Percentiles rank a stretch among this genome's conserved stretches.
Conservation (phyloP, 2,329 filamentous ascomycete species). For the Colletotrichum plurivorum region DNA sequence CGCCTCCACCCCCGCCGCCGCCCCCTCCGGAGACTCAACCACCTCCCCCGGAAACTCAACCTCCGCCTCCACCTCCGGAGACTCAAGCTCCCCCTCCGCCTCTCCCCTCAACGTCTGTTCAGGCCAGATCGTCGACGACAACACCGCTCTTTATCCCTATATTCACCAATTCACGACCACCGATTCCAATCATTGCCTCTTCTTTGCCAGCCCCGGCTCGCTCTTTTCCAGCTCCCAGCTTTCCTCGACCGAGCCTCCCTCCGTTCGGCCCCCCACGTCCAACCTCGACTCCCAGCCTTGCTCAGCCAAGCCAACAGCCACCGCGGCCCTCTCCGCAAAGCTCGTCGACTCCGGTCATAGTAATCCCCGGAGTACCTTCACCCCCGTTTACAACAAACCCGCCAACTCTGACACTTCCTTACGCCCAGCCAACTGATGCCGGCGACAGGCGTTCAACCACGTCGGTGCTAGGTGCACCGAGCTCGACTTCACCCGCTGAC, state of each 20-base stretch:
- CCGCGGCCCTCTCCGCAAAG: constrained; percentile 12
- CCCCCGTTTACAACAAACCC: constrained; percentile 2
- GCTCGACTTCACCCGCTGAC: constrained; percentile 29
- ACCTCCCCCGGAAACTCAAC: background rate
- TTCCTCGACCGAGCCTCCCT: constrained; percentile 13
- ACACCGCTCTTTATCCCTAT: constrained; percentile 1
- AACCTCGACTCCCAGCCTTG: constrained; percentile 1
- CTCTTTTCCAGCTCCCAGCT: background rate
- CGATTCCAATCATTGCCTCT: background rate
- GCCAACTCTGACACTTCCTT: background rate
- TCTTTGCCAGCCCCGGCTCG: constrained; percentile 14
- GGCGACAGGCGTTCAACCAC: constrained; percentile 4
- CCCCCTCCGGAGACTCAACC: constrained; percentile 1
- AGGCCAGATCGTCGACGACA: constrained; percentile 10
- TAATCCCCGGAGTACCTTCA: background rate
- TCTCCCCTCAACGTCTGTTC: constrained; percentile 3
- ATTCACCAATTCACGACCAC: constrained; percentile 10
- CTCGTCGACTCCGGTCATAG: background rate
- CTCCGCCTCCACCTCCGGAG: constrained; percentile 11
- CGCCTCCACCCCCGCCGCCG: constrained; percentile 2
- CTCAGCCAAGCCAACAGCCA: constrained; percentile 10
- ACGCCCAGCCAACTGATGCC: constrained; percentile 33
- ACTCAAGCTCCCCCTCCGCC: constrained; percentile 9
- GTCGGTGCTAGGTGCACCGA: constrained; percentile 26
- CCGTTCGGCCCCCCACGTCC: background rate